These are phyloP conservation scores for Termitomyces sp. DNA, from an alignment of 768 basidiomycete species.

Conservation along the genomic window DNA sequence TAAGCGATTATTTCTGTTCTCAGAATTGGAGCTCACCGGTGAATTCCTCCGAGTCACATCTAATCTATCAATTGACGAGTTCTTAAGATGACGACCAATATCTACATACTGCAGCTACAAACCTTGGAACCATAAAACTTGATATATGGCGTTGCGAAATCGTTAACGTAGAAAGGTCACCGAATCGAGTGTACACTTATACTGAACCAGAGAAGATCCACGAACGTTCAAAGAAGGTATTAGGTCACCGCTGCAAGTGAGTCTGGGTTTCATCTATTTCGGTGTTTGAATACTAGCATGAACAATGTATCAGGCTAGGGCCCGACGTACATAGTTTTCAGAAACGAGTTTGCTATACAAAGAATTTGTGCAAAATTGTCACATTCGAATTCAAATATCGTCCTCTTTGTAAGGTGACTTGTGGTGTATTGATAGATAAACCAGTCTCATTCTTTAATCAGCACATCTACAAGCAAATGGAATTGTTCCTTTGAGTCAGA, in stretches of 20 bases:
- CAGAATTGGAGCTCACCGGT: constrained; percentile 17
- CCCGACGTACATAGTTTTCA: background rate
- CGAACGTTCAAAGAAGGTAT: constrained; percentile 14
- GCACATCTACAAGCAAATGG: constrained; percentile 12
- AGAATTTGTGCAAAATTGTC: background rate
- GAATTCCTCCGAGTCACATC: background rate
- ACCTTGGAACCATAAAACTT: constrained; percentile 13
- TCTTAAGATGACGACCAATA: constrained; percentile 16
- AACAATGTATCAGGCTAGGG: background rate
- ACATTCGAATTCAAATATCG: constrained; percentile 14
- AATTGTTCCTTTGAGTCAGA: constrained; percentile 4
- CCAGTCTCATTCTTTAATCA: background rate
- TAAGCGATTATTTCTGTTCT: constrained; percentile 12
- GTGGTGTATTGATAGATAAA: background rate
- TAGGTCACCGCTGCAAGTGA: constrained; percentile 10
- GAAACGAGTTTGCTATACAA: accelerated
- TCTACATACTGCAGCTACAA: constrained; percentile 3
- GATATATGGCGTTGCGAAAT: background rate
- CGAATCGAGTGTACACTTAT: background rate
- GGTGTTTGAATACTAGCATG: background rate
- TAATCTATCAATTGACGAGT: background rate
- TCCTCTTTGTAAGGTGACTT: constrained; percentile 9
- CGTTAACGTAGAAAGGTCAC: background rate
- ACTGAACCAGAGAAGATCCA: constrained; percentile 10
- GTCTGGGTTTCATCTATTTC: background rate